These are phyloP conservation scores for Peribolospora kevripleyi DNA, from an alignment of 768 basidiomycete genomes.

Conservation along the genomic window DNA sequence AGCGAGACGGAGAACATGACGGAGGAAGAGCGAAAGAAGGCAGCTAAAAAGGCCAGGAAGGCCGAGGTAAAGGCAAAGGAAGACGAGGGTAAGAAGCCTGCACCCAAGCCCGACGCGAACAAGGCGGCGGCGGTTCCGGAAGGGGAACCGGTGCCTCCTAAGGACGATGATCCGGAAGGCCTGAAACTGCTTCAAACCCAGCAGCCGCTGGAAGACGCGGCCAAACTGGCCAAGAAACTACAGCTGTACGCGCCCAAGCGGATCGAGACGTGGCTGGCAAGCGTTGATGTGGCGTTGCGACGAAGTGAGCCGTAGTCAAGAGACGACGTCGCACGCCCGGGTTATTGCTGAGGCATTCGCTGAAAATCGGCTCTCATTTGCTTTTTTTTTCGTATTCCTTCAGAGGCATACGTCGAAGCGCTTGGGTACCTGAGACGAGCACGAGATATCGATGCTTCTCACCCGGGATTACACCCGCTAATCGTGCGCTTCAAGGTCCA, in stretches of 20 bases:
- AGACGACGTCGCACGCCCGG: background rate
- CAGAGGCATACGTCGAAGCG: slow-evolving; percentile 64
- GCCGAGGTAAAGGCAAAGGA: slow-evolving; percentile 17
- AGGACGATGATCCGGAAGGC: slow-evolving; percentile 63
- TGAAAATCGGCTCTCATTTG: background rate
- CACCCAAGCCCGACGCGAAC: slow-evolving; percentile 1
- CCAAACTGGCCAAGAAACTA: slow-evolving; percentile 43
- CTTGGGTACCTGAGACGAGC: slow-evolving; percentile 39
- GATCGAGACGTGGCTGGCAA: slow-evolving; percentile 45
- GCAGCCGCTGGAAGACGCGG: slow-evolving; percentile 50
- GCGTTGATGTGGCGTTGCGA: slow-evolving; percentile 60
- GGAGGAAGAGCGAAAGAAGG: slow-evolving; percentile 44
- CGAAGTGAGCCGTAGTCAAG: slow-evolving; percentile 33
- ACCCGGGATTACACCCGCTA: slow-evolving; percentile 48
- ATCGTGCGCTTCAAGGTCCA: slow-evolving; percentile 31
- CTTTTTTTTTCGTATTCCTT: background rate
- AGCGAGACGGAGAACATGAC: background rate
- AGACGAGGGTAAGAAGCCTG: slow-evolving; percentile 52
- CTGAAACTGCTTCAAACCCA: slow-evolving; percentile 36
- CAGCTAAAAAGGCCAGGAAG: slow-evolving; percentile 68
- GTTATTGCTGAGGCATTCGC: background rate
- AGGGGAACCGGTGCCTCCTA: slow-evolving; percentile 20
- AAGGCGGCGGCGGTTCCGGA: slow-evolving; percentile 13
- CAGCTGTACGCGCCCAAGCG: slow-evolving; percentile 28
- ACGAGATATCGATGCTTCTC: slow-evolving; percentile 27